phyloP scores from a whole-genome alignment of 768 basidiomycete species.

The Pluteus cervinus region DNA sequence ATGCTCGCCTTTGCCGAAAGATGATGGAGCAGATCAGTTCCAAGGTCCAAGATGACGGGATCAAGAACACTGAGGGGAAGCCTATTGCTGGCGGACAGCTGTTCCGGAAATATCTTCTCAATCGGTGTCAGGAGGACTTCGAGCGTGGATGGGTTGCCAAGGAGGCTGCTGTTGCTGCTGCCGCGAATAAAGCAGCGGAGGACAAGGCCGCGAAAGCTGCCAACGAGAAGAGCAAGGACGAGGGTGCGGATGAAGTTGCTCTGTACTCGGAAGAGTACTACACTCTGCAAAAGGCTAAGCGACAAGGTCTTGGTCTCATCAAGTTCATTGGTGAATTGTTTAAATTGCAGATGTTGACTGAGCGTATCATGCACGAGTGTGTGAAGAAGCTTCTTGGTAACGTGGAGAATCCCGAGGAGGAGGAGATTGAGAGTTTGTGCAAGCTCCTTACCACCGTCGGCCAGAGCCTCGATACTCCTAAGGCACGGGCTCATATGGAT shows the following conservation, averaged over 20 bases:
- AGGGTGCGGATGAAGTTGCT: constrained; percentile 57
- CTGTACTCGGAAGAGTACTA: constrained; percentile 96
- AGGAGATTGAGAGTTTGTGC: constrained; percentile 95
- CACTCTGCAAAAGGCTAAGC: constrained; percentile 93
- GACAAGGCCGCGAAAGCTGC: constrained; percentile 75
- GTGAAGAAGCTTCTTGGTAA: constrained; percentile 93
- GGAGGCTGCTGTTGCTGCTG: constrained; percentile 82
- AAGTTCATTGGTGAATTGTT: constrained; percentile 98
- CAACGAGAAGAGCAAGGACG: constrained; percentile 44
- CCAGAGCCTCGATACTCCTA: constrained; percentile 68
- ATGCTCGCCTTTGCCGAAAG: constrained; percentile 90
- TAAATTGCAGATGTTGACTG: constrained; percentile 98
- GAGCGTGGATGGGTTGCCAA: constrained; percentile 92
- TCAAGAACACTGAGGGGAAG: constrained; percentile 75
- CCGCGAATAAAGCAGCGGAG: constrained; percentile 77
- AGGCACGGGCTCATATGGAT: constrained; percentile 82
- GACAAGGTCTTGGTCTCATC: constrained; percentile 93
- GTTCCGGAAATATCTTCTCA: constrained; percentile 95
- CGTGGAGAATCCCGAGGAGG: constrained; percentile 93
- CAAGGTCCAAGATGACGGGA: constrained; percentile 84
- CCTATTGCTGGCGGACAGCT: constrained; percentile 91
- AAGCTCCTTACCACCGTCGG: constrained; percentile 91
- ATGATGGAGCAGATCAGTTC: constrained; percentile 92
- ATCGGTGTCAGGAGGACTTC: constrained; percentile 97
- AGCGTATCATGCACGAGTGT: constrained; percentile 98